Evolutionary conservation across 768 basidiomycete genomes (phyloP).

Genomic region (Phanerochaete sordida): DNA sequence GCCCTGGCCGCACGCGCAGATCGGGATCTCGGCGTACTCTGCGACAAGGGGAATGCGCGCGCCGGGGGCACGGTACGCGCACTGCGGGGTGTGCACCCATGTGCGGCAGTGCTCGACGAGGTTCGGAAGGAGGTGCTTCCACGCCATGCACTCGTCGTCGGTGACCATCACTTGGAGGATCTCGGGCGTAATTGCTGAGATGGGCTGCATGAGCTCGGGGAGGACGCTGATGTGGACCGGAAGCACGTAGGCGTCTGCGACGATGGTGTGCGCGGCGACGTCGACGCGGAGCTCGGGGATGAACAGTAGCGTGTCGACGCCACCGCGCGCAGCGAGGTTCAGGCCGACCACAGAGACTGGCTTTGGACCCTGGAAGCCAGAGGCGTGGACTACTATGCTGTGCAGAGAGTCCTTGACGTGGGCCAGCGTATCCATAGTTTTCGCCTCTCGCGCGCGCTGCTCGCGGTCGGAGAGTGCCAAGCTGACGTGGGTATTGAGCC

Average conservation of each 20-base stretch:
- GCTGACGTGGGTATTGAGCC: background rate
- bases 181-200: conserved; percentile 14
- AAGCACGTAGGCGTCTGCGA: conserved; percentile 46
- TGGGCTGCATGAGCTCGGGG: background rate
- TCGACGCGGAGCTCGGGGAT: conserved; percentile 45
- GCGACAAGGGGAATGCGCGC: conserved; percentile 34
- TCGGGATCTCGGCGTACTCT: conserved; percentile 33
- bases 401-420: background rate
- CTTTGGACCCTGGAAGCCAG: background rate
- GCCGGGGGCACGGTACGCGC: conserved; percentile 44
- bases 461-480: background rate
- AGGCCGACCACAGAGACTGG: background rate
- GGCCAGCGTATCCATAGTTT: background rate
- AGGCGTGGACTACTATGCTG: background rate
- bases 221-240: conserved; percentile 28
- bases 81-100: conserved; percentile 44
- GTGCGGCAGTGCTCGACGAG: conserved; percentile 45
- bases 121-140: conserved; percentile 48
- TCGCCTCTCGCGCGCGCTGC: background rate
- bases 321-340: background rate
- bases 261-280: conserved; percentile 42
- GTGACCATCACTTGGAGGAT: conserved; percentile 18
- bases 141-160: conserved; percentile 38
- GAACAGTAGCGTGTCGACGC: conserved; percentile 40
- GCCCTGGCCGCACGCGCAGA: conserved; percentile 54